Conservation (phyloP, 495 filamentous ascomycete genomes). For the Hyaloscypha finlandica region DNA sequence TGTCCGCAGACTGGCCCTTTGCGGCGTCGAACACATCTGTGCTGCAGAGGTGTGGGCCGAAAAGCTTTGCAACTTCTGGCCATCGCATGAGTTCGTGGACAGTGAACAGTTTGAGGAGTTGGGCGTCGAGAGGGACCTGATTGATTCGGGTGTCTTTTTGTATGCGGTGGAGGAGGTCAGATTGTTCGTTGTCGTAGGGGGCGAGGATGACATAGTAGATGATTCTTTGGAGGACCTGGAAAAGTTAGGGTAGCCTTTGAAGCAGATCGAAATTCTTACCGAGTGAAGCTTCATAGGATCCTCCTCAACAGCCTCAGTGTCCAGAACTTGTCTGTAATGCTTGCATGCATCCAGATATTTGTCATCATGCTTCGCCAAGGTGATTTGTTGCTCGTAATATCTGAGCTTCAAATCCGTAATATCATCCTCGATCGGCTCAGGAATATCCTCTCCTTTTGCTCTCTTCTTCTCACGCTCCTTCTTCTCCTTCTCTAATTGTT, state of each 20-base stretch:
- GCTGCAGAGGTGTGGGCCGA: conserved; percentile 82
- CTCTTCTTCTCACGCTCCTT: conserved; percentile 77
- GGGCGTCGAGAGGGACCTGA: conserved; percentile 70
- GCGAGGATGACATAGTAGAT: conserved; percentile 97
- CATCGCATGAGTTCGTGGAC: conserved; percentile 97
- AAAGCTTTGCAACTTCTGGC: conserved; percentile 85
- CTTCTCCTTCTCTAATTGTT: conserved; percentile 85
- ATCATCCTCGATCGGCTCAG: conserved; percentile 79
- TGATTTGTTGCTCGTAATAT: conserved; percentile 97
- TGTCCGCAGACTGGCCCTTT: conserved; percentile 61
- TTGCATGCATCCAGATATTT: conserved; percentile 98
- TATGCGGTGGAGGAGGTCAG: conserved; percentile 93
- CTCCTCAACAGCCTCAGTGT: conserved; percentile 90
- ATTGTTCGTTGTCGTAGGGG: conserved; percentile 98
- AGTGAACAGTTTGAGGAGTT: conserved; percentile 90
- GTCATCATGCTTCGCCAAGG: conserved; percentile 89
- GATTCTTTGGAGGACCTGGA: conserved; percentile 83
- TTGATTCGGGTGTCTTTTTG: conserved; percentile 68
- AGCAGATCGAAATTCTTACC: conserved; percentile 51
- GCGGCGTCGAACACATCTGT: conserved; percentile 84
- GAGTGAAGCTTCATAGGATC: conserved; percentile 81
- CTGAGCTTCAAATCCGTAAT: conserved; percentile 94
- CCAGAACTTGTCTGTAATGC: conserved; percentile 91
- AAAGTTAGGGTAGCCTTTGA: conserved; percentile 33
- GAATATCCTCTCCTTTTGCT: conserved; percentile 78